phyloP scores from a whole-genome alignment of 495 filamentous ascomycete genomes.

The Hypoxylon lenormandii region DNA sequence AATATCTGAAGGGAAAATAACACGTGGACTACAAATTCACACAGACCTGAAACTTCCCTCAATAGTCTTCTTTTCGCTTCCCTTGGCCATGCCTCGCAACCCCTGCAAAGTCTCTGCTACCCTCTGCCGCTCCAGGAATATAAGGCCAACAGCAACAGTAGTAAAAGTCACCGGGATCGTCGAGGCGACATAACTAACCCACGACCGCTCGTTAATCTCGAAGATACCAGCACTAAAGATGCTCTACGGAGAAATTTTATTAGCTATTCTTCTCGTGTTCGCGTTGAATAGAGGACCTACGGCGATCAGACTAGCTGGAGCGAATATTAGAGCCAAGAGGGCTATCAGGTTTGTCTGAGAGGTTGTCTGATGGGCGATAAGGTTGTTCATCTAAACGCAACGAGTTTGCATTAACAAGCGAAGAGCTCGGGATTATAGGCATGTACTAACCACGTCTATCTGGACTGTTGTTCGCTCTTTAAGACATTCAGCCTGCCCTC shows the following conservation, averaged over 20 bases:
- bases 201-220: neutral
- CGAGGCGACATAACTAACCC: neutral
- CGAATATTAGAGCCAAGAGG: neutral
- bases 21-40: neutral
- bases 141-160: neutral
- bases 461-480: neutral
- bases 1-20: too few species aligned
- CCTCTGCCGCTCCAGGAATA: neutral
- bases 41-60: neutral
- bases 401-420: neutral
- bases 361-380: neutral
- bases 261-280: neutral
- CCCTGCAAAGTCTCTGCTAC: neutral
- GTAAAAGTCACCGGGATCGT: neutral
- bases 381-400: neutral
- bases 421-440: neutral
- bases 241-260: neutral
- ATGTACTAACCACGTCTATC: neutral
- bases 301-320: neutral
- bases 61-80: neutral
- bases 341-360: neutral
- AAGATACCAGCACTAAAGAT: neutral
- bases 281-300: neutral
- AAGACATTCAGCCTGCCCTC: neutral
- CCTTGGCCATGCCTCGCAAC: neutral